These are phyloP conservation scores for Tylopilus sp. DNA, from an alignment of 1,284 basidiomycete genomes.

Conservation along the genomic window DNA sequence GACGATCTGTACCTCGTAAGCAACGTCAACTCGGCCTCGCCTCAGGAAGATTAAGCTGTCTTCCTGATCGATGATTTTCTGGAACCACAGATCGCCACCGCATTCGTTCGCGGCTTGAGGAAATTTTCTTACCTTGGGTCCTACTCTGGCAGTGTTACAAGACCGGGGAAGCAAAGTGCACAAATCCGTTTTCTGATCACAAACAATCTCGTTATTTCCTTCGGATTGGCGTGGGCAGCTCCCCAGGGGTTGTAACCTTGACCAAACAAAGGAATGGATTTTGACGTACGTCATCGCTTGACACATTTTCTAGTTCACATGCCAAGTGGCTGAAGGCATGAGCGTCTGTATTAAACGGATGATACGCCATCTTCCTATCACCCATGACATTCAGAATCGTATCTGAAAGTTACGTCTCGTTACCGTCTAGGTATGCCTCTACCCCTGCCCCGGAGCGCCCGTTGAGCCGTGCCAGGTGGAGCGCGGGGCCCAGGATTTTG, in stretches of 20 bases:
- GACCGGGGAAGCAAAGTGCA: no score
- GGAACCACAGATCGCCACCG: neutral
- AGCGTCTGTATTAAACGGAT: constrained; percentile 16
- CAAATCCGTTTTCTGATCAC: no score
- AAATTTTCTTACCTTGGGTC: no score
- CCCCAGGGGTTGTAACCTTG: neutral
- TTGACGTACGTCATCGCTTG: neutral
- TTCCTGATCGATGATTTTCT: neutral
- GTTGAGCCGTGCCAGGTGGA: constrained; percentile 79
- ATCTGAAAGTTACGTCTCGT: constrained; percentile 15
- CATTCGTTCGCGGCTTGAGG: neutral
- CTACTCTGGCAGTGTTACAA: no score
- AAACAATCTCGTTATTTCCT: neutral
- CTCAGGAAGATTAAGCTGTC: no score
- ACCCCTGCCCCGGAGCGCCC: constrained; percentile 80
- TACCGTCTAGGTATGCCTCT: constrained; percentile 71
- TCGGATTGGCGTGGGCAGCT: neutral
- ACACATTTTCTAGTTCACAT: neutral
- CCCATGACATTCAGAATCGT: constrained; percentile 3
- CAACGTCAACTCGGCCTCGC: no score
- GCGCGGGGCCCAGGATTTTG: constrained; percentile 76
- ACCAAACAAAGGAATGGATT: neutral
- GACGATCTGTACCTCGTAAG: no score
- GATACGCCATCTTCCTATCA: constrained; percentile 13
- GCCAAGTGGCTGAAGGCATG: neutral